Percentiles rank a stretch among this genome's conserved stretches.
Evolutionary conservation across 208 protist genomes (phyloP).

Genomic region (Angomonas deanei): DNA sequence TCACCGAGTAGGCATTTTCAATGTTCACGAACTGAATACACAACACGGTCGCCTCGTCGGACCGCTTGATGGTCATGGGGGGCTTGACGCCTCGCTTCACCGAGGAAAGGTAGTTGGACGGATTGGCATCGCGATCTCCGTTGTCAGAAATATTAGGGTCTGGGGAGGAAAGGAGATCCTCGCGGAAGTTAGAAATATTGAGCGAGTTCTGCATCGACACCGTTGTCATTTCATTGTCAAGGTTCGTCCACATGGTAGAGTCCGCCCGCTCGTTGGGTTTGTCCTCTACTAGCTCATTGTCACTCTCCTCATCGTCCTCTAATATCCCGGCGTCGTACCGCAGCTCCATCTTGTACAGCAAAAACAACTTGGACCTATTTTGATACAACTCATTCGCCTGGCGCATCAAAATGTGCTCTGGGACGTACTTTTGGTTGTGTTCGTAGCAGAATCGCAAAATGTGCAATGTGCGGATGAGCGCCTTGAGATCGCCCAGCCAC

Average conservation of each 20-base stretch:
- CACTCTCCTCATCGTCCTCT: conserved; percentile 6
- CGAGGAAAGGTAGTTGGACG: neutral
- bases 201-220: neutral
- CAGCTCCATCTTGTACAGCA: conserved; percentile 14
- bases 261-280: neutral
- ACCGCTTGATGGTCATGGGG: conserved; percentile 45
- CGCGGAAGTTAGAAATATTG: neutral
- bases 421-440: conserved; percentile 86
- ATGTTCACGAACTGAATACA: conserved; percentile 52
- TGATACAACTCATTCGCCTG: conserved; percentile 42
- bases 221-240: neutral
- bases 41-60: conserved; percentile 60
- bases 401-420: conserved; percentile 64
- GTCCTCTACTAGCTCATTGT: neutral
- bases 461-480: conserved; percentile 53
- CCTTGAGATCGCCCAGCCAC: conserved; percentile 69
- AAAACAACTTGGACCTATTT: conserved; percentile 4
- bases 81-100: neutral
- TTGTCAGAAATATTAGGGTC: neutral
- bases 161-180: neutral
- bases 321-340: conserved; percentile 15
- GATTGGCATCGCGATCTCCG: neutral
- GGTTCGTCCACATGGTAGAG: neutral
- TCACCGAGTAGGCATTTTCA: conserved; percentile 57
- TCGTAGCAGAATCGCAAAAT: conserved; percentile 64